Percentiles rank a stretch among this genome's conserved stretches.
Evolutionary conservation across 164 flowering plant genomes (phyloP).

Genomic region (Nymphaea colorata): DNA sequence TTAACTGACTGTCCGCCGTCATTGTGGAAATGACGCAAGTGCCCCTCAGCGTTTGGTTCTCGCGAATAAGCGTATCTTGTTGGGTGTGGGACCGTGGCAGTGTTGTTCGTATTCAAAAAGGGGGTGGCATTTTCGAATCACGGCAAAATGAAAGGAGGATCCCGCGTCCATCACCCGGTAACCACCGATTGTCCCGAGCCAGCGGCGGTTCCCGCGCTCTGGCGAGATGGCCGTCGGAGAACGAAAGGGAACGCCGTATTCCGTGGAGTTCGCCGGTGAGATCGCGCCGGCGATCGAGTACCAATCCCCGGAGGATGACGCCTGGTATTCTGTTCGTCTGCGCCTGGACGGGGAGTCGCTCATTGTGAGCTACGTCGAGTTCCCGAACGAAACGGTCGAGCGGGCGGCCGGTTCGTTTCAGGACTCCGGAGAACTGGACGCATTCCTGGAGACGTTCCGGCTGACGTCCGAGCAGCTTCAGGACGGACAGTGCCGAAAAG

Average conservation of each 20-base stretch:
- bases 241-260: neutral
- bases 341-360: slow-evolving; percentile 9
- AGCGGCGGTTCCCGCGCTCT: neutral
- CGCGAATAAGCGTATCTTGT: too few relatives aligned
- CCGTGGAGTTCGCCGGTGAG: neutral
- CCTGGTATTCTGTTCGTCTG: slow-evolving; percentile 36
- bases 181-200: neutral
- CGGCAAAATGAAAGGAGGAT: neutral
- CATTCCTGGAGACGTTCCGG: slow-evolving; percentile 25
- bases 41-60: too few relatives aligned
- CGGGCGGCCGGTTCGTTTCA: slow-evolving; percentile 11
- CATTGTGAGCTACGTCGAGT: slow-evolving; percentile 17
- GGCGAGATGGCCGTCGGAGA: neutral
- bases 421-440: slow-evolving; percentile 11
- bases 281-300: slow-evolving; percentile 18
- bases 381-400: slow-evolving; percentile 10
- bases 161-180: neutral
- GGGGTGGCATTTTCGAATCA: neutral
- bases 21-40: too few relatives aligned
- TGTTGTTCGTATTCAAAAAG: too few relatives aligned
- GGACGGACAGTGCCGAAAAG: slow-evolving; percentile 30
- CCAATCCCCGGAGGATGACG: slow-evolving; percentile 21
- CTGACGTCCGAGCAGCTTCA: slow-evolving; percentile 32
- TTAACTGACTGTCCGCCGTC: too few relatives aligned
- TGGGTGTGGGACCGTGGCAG: too few relatives aligned